Evolutionary conservation across 768 basidiomycete genomes (phyloP), one percentile per base, ranked within the genome.

Genomic region (Suillus weaverae): DNA sequence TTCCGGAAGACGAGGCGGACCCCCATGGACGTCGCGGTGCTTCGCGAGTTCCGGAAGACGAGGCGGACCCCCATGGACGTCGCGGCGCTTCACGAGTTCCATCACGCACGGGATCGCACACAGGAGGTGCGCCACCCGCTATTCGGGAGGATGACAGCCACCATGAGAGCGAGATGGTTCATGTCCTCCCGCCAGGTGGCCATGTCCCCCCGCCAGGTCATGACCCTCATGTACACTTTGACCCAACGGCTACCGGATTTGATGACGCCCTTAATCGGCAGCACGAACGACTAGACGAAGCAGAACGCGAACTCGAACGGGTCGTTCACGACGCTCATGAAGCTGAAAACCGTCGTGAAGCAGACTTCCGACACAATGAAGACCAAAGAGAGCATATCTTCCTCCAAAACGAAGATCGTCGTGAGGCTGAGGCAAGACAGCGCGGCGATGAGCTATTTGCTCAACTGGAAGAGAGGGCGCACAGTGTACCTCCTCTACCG

Each of bases 341-440:
- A 60, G 85, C 84, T 1, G 92, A 94, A 70, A 82, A 85, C 32
- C 79, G 79, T 54, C 84, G 91, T 11, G 91, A 93, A 63, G 74
- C 73, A 9, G 85, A 87, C 36, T 92, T 91, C 76, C 82, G 84
- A 20, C 77, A 77, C 1, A 83, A 85, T 64, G 92, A 94, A 73
- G 86, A 88, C 13, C 86, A 85, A 60, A 80, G 91, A 8, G 81
- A 90, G 22, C 83, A 78, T 9, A 73, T 87, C 2, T 92, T 91
- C 73, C 70, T 81, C 36, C 86, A 88, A 2, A 79, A 78, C 46
- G 88, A 93, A 70, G 81, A 77, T 4, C 81, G 85, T 51, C 80
- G 91, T 44, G 85, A 85, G 26, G 74, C 80, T 30, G 89, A 91
- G 70, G 78, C 86, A 13, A 76, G 78, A 62, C 81, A 85, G 54